Evolutionary conservation across 2,329 filamentous ascomycete genomes (phyloP), one percentile per base, ranked within the genome.

Genomic region (Chrysosporium keratinophilum): DNA sequence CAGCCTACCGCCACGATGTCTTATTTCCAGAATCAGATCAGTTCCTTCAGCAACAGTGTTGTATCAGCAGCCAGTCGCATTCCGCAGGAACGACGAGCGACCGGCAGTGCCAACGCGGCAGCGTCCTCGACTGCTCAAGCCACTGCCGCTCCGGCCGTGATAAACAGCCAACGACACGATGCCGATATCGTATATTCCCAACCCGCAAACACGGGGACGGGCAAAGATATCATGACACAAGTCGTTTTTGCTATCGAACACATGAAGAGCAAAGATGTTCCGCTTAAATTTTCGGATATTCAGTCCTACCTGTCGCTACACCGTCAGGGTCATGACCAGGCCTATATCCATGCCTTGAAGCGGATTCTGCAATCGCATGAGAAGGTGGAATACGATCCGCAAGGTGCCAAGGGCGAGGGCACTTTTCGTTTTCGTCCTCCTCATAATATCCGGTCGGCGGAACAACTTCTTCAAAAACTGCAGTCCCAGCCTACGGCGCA

Each of bases 161-260:
- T 72, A 58, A 81, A 82, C 62, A 73, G 75, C 57, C 86, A 86
- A 65, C 78, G 83, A 7, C 78, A 81, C 47, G 78, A 78, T 63
- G 63, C 64, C 4, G 69, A 71, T 41, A 69, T 71, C 41, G 68
- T 87, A 51, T 91, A 83, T 71, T 90, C 87, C 54, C 87, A 90
- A 71, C 87, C 87, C 17, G 78, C 80, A 59, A 82, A 84, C 64
- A 87, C 82, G 14, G 85, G 84, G 65, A 87, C 84, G 50, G 88
- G 89, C 60, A 78, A 78, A 56, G 85, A 91, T 69, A 82, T 93
- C 67, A 84, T 88, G 74, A 94, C 89, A 11, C 87, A 95, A 68
- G 84, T 96, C 66, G 81, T 85, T 55, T 95, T 89, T 71, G 88
- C 88, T 17, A 83, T 95, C 66, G 82, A 90, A 58, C 87, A 88